phyloP scores from a whole-genome alignment of 2,329 filamentous ascomycete species.

The Lasiodiplodia theobromae region DNA sequence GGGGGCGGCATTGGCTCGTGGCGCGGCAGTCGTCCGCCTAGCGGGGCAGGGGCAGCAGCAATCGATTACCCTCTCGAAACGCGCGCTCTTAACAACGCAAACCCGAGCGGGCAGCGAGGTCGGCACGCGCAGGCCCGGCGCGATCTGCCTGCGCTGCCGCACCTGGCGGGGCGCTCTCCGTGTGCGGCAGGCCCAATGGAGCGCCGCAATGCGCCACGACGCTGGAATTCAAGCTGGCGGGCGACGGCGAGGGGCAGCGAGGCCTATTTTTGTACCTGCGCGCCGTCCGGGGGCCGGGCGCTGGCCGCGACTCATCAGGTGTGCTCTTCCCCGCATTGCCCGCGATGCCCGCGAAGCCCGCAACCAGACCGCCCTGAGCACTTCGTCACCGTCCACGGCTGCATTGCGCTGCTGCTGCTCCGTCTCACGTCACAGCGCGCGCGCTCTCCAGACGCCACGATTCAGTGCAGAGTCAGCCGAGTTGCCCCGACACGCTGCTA shows the following conservation, averaged over 20 bases:
- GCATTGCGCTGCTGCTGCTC: constrained; percentile 28
- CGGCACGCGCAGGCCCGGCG: not conserved
- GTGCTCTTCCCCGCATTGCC: constrained; percentile 33
- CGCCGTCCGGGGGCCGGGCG: constrained; percentile 19
- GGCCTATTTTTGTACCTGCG: constrained; percentile 26
- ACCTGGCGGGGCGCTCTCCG: not conserved
- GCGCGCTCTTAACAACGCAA: constrained; percentile 2
- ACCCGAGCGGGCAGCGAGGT: constrained; percentile 1
- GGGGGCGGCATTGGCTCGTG: constrained; percentile 5
- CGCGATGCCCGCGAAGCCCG: not conserved
- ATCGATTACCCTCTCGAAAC: constrained; percentile 25
- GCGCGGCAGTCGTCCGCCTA: not conserved
- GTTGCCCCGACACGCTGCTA: constrained; percentile 31
- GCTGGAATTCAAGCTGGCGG: not conserved
- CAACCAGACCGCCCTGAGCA: constrained; percentile 24
- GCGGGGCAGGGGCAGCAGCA: constrained; percentile 7
- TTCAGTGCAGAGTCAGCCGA: constrained; percentile 31
- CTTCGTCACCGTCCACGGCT: constrained; percentile 21
- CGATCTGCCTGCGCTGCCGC: not conserved
- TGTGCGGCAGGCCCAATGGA: constrained; percentile 3
- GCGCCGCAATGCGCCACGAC: not conserved
- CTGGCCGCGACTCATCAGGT: constrained; percentile 10
- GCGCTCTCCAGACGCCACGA: constrained; percentile 28
- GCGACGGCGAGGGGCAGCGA: constrained; percentile 4
- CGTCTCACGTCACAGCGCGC: constrained; percentile 28